Evolutionary conservation across 441 rosid genomes (phyloP), one percentile per base, ranked within the genome.

Genomic region (Cnidoscolus chayamansa): DNA sequence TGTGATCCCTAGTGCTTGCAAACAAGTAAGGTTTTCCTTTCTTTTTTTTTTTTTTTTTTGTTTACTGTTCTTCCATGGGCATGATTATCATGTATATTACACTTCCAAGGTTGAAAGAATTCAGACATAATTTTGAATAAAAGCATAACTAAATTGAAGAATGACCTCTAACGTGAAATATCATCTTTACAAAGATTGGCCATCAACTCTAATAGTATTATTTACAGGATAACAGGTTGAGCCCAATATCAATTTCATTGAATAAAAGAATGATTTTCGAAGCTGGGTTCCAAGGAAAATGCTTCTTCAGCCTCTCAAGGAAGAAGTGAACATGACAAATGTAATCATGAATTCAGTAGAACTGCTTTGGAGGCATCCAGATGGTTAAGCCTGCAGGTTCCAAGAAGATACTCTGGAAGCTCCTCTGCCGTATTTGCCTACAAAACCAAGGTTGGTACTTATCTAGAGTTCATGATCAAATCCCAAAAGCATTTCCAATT

Each of bases 361-460:
- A 92, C 81, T 31, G 98, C 84, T 77, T 84, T 92, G 1, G 91
- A 68, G 5, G 91, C 97, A 70, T 94, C 98, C 73, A 94, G 81
- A 81, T 92, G 94, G 86, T 92, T 94, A 64, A 94, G 81, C 57
- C 97, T 87, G 77, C 98, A 94, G 0, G 98, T 90, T 65, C 98
- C 97, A 1, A 94, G 86, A 76, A 92, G 97, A 78, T 81, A 86
- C 75, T 94, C 98, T 1, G 98, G 98, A 48, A 94, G 95, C 81
- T 94, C 98, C 80, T 90, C 98, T 50, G 83, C 88, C 9, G 97
- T 91, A 76, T 91, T 90, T 7, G 88, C 98, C 98, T 94, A 84
- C 20, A 12, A 40, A 19, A 81, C 57, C 70, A 59, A 65, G 17
- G 9, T 45, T 0, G n/a, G 35, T 63, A 54, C 47, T 53, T 40